Evolutionary conservation across 257 asterid genomes (phyloP), one percentile per base, ranked within the genome.

Genomic region (Jasminum sambac): DNA sequence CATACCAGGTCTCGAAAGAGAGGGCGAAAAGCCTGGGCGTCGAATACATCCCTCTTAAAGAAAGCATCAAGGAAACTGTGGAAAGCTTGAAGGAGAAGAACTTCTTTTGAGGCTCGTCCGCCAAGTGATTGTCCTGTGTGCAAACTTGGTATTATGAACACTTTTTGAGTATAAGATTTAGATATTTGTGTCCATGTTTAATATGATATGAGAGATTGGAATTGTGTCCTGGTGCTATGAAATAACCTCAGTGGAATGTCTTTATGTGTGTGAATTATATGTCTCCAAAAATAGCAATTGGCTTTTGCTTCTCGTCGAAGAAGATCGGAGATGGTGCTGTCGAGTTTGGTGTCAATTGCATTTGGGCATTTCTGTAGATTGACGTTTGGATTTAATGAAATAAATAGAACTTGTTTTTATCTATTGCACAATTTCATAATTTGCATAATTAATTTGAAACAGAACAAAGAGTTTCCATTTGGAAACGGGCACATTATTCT

Each of bases 51-150:
- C 79, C 95, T 52, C 86, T 88, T 23, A 83, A 86, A 76, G 79
- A 80, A 81, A 85, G 91, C 84, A 19, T 86, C 67, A 85, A 76
- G 84, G 91, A 83, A 70, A 86, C 93, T 61, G 88, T 89, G 2
- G 90, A 89, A 66, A 89, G 94, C 81, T 81, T 89, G 75, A 83
- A 77, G 82, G 91, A 86, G 84, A 86, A 88, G 74, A 68, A 60
- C 71, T 84, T 87, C 52, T 66, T 77, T 38, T 74, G 75, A 64
- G 64, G 77, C 11, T 41, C 78, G 58, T 68, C 78, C 13, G 74
- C 82, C 6, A 64, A 71, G 26, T 84, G 77, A 80, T 57, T 11
- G 40, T n/a, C 34, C 63, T 9, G 8, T 48, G 40, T 46, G 52
- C n/a, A 42, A 41, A 52, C 13, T 52, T 12, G 36, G 46, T 23